These are phyloP conservation scores for Pseudozyma sp. DNA, from an alignment of 1,284 basidiomycete genomes.

Conservation along the genomic window DNA sequence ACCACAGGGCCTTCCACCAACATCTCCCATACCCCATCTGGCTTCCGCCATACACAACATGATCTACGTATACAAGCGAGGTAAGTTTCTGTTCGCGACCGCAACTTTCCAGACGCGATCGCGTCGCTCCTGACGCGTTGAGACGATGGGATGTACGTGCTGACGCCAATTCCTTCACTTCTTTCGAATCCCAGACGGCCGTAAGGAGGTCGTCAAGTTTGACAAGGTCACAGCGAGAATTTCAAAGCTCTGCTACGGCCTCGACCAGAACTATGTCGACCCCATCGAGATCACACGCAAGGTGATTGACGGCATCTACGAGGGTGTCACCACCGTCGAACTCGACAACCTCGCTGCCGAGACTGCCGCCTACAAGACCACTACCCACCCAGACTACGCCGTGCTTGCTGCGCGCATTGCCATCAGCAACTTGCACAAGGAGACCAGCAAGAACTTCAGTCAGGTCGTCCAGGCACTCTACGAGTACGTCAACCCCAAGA, in stretches of 20 bases:
- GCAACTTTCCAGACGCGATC: not conserved
- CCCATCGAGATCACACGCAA: conserved; percentile 79
- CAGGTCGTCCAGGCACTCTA: conserved; percentile 91
- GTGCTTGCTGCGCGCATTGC: conserved; percentile 98
- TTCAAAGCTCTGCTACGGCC: conserved; percentile 95
- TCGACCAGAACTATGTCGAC: conserved; percentile 92
- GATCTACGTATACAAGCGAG: conserved; percentile 68
- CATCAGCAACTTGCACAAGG: conserved; percentile 98
- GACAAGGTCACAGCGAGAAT: conserved; percentile 76
- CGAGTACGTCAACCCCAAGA: conserved; percentile 97
- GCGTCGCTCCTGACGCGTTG: conserved; percentile 5
- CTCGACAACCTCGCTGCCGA: conserved; percentile 84
- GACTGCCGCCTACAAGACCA: conserved; percentile 96
- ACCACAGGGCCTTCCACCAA: conserved; percentile 11
- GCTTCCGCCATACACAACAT: conserved; percentile 30
- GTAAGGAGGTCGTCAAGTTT: conserved; percentile 67
- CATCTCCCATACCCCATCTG: conserved; percentile 14
- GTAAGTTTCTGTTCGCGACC: conserved; percentile 34
- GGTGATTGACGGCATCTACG: conserved; percentile 93
- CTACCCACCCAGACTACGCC: conserved; percentile 93
- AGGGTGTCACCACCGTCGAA: conserved; percentile 95
- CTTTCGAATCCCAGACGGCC: conserved; percentile 53
- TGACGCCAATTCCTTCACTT: conserved; percentile 5
- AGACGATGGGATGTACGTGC: not conserved
- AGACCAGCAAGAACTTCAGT: conserved; percentile 97